These are phyloP conservation scores for Bruguiera sexangula DNA, from an alignment of 345 rosid genomes.

Conservation along the genomic window DNA sequence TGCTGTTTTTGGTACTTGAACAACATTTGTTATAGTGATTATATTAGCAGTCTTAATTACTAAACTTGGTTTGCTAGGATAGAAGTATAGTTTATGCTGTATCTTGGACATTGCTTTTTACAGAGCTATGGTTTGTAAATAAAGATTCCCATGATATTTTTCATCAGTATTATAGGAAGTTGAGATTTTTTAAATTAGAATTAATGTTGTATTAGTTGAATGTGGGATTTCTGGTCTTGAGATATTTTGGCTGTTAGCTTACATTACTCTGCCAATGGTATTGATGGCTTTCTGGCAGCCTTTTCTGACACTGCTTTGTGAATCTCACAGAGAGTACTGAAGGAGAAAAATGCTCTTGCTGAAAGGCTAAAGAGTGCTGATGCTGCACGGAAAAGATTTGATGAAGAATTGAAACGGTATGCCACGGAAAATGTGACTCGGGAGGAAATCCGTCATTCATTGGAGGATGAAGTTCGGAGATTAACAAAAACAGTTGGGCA, in stretches of 20 bases:
- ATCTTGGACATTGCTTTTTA: background rate
- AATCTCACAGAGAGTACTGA: conserved; percentile 68
- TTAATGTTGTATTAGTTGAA: background rate
- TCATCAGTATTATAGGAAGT: background rate
- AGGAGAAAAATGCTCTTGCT: conserved; percentile 89
- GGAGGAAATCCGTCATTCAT: conserved; percentile 84
- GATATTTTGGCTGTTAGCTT: conserved; percentile 7
- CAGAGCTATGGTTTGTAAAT: background rate
- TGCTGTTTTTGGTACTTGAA: background rate
- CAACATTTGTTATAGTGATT: background rate
- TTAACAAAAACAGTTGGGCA: conserved; percentile 86
- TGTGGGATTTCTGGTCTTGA: background rate
- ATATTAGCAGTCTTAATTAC: too few relatives aligned
- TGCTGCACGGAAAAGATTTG: conserved; percentile 85
- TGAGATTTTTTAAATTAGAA: background rate
- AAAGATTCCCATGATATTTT: background rate
- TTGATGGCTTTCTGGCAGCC: conserved; percentile 4
- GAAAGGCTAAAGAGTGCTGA: conserved; percentile 88
- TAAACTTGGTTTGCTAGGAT: background rate
- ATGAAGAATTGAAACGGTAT: conserved; percentile 79
- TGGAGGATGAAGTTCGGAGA: conserved; percentile 81
- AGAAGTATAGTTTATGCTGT: background rate
- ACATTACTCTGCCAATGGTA: background rate
- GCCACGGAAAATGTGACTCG: conserved; percentile 82
- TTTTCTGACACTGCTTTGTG: conserved; percentile 20